Evolutionary conservation across 768 basidiomycete species (phyloP).

Genomic region (Leccinum incarnatum): DNA sequence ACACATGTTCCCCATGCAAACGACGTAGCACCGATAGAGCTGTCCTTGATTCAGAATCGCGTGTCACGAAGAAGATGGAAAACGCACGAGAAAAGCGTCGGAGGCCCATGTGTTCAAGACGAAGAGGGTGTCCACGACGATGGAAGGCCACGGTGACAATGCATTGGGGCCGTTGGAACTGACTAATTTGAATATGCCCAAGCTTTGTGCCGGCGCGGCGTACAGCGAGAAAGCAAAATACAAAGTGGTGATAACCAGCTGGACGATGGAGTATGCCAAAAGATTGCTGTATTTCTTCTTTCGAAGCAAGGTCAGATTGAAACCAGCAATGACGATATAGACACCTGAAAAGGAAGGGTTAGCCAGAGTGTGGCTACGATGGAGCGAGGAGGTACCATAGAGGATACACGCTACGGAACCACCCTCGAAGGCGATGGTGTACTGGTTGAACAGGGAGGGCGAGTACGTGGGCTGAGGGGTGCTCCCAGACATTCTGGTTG

Average conservation of each 20-base stretch:
- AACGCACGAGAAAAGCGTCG: conserved; percentile 23
- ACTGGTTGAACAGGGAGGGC: conserved; percentile 9
- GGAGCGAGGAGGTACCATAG: conserved; percentile 7
- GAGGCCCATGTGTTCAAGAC: conserved; percentile 23
- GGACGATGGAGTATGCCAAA: conserved; percentile 7
- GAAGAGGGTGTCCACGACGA: conserved; percentile 11
- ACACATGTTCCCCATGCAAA: conserved; percentile 12
- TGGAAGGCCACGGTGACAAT: conserved; percentile 16
- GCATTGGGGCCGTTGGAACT: conserved; percentile 7
- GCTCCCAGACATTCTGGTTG: conserved; percentile 15
- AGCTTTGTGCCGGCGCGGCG: conserved; percentile 12
- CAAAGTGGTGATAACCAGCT: conserved; percentile 18
- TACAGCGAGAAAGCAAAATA: conserved; percentile 22
- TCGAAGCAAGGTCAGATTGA: conserved; percentile 14
- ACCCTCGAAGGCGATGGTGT: conserved; percentile 25
- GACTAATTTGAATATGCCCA: conserved; percentile 9
- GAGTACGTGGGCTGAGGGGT: conserved; percentile 10
- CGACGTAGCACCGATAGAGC: conserved; percentile 25
- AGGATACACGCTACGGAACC: conserved; percentile 18
- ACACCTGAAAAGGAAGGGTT: conserved; percentile 3
- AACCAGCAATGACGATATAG: conserved; percentile 12
- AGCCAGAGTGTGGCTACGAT: background rate
- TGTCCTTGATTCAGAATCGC: background rate
- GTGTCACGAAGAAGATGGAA: background rate
- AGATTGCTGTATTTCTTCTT: conserved; percentile 19